phyloP scores from a whole-genome alignment of 2,329 filamentous ascomycete species.

The Aspergillus pseudonomiae region DNA sequence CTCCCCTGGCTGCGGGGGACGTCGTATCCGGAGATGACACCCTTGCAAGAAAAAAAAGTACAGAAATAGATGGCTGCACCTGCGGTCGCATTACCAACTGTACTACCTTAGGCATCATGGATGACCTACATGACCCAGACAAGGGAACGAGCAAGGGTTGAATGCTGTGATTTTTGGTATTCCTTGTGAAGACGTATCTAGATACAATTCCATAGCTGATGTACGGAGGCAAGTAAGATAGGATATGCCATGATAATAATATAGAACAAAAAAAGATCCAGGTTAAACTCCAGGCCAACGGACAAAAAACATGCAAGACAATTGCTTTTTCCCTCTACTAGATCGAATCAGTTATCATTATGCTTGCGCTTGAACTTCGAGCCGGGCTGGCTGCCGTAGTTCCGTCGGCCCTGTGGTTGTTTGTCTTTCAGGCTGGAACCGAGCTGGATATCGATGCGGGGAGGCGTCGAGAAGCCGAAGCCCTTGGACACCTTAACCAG shows the following conservation, averaged over 20 bases:
- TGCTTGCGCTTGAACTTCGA: constrained; percentile 57
- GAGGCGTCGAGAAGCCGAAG: constrained; percentile 78
- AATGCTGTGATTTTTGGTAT: not conserved
- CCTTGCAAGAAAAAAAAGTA: not conserved
- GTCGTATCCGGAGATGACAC: not conserved
- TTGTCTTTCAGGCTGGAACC: constrained; percentile 76
- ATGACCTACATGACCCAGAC: not conserved
- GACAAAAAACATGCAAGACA: constrained; percentile 11
- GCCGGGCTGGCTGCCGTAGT: constrained; percentile 76
- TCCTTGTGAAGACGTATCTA: not conserved
- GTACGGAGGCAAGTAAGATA: constrained; percentile 1
- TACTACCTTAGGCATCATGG: not conserved
- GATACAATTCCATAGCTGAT: not conserved
- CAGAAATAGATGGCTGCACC: not conserved
- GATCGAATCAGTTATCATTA: constrained; percentile 31
- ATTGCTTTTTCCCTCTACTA: constrained; percentile 11
- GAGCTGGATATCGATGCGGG: constrained; percentile 76
- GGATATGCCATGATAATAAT: constrained; percentile 1
- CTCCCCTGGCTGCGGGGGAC: not conserved
- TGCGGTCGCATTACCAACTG: not conserved
- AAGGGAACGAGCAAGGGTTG: not conserved
- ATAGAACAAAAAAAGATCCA: constrained; percentile 6
- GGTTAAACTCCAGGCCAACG: constrained; percentile 19
- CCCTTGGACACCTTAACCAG: constrained; percentile 81
- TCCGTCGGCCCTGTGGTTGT: constrained; percentile 60